Base-by-base conservation (phyloP, 257 asterid species). In the Scutellaria minor region DNA sequence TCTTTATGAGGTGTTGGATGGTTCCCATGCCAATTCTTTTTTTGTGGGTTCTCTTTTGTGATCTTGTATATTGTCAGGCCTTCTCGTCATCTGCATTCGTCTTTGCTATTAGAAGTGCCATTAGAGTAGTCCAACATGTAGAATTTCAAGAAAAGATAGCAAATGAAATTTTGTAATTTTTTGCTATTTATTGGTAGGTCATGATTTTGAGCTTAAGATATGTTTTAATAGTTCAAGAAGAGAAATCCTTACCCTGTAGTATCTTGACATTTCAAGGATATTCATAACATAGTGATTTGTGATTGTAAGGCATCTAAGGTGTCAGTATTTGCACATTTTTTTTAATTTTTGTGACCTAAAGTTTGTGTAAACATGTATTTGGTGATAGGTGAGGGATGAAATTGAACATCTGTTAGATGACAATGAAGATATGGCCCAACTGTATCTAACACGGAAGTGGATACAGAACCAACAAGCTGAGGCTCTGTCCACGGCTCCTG, bases 401-500 rank as follows among this genome's bases (percentile, higher is more conserved):
- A 84, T 95, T n/a, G 99, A 95, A 82, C 99, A 92, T 79, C 96
- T 95, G 72, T 84, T 95, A 65, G 98, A 95, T 70, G 99, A 95
- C 66, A 86, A 92, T 42, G 99, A 92, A 82, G 99, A 95, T 71
- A 95, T 92, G 99, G 94, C 90, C 52, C 97, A 95, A 51, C 79
- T 95, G 61, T 89, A 95, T 83, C 78, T 92, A 64, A 90, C 96
- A 12, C 82, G 99, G 83, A 95, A 90, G 79, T 88, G 94, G 98
- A 82, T 86, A 71, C 93, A 87, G 41, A 83, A 79, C 75, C 96
- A 92, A 79, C 97, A 95, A 80, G 56, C 79, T 44, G 98, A 88
- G 83, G 87, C 87, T 42, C 60, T 80, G 55, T 46, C 85, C 60
- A 82, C 89, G 41, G 78, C 83, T 42, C 75, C 77, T 53, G 72